Conservation (phyloP, 139 green algal species). For the Auxenochlorella protothecoides region DNA sequence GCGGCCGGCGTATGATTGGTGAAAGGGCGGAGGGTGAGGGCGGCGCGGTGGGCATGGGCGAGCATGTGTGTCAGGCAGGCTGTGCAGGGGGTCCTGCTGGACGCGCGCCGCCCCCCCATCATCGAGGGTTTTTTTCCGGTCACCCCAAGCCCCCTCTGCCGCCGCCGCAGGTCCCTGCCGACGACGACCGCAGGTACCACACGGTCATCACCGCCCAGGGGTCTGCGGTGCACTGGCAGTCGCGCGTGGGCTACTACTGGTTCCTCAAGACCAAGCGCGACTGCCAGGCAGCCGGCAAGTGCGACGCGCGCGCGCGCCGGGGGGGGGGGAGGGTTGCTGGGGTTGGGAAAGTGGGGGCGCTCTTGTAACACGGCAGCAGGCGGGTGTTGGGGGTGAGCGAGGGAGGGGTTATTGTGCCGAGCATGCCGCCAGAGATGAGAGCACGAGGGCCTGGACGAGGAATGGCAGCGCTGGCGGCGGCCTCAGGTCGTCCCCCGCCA, state of each 20-base stretch:
- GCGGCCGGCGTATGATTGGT: neutral
- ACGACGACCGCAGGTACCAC: slow-evolving; percentile 57
- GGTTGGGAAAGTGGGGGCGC: no score
- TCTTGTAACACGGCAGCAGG: no score
- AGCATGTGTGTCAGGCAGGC: neutral
- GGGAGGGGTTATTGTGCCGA: no score
- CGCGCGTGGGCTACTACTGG: slow-evolving; percentile 72
- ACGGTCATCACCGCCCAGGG: slow-evolving; percentile 70
- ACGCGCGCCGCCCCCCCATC: neutral
- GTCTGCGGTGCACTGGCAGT: slow-evolving; percentile 72
- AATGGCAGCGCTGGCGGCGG: no score
- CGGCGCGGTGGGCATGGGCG: neutral
- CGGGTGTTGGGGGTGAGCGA: no score
- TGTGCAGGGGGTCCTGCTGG: neutral
- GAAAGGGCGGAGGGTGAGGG: neutral
- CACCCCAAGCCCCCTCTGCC: no score
- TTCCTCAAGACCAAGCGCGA: slow-evolving; percentile 65
- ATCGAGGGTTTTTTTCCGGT: neutral
- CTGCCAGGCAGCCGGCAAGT: slow-evolving; percentile 48
- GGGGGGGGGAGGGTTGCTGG: no score
- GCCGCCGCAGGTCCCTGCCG: neutral
- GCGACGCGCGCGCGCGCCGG: slow-evolving; percentile 7
- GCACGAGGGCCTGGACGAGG: no score
- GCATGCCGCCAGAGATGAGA: no score
- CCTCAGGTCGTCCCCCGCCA: no score